phyloP scores from a whole-genome alignment of 139 green algal species.

The Zygnema circumcarinatum region DNA sequence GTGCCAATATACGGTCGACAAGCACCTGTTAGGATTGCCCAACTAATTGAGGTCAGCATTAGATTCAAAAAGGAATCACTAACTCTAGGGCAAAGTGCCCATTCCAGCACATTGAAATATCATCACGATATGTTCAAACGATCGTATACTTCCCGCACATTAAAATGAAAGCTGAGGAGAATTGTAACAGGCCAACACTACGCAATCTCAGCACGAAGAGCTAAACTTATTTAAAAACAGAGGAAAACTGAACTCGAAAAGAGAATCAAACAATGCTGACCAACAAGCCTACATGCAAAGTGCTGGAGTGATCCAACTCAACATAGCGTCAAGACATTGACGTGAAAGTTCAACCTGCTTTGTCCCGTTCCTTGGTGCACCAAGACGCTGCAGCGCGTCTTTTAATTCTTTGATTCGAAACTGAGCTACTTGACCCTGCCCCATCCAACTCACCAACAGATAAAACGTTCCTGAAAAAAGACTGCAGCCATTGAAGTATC shows the following conservation, averaged over 20 bases:
- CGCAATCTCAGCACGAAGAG: not conserved
- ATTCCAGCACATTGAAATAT: not conserved
- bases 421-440: conserved; percentile 8
- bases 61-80: not conserved
- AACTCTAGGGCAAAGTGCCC: not conserved
- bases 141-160: too few relatives aligned
- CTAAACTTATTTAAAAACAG: not conserved
- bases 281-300: not conserved
- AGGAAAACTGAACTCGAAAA: not conserved
- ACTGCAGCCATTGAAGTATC: too few relatives aligned
- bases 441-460: too few relatives aligned
- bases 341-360: conserved; percentile 28
- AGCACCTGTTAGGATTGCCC: not conserved
- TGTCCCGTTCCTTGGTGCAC: conserved; percentile 13
- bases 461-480: too few relatives aligned
- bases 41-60: not conserved
- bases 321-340: not conserved
- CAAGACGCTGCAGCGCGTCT: conserved; percentile 29
- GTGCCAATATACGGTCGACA: too few relatives aligned
- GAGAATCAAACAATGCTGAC: not conserved
- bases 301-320: not conserved
- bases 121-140: too few relatives aligned
- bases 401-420: conserved; percentile 56
- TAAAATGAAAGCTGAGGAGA: not conserved
- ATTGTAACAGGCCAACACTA: not conserved